Evolutionary conservation across 2,329 filamentous ascomycete genomes (phyloP).

Genomic region (Aureobasidium sp.): DNA sequence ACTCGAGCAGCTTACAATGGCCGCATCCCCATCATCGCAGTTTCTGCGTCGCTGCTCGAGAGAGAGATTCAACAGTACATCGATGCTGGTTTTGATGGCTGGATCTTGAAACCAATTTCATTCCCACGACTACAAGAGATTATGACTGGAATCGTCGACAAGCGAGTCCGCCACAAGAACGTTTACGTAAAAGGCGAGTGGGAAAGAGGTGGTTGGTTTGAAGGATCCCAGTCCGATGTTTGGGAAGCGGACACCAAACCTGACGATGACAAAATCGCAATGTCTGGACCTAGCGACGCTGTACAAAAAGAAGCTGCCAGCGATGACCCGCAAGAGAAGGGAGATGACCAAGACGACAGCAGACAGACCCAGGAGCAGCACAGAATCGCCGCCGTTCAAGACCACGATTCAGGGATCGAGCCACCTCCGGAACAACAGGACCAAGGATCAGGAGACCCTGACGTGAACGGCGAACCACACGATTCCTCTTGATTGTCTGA

Average conservation of each 20-base stretch:
- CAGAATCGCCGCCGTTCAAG: constrained; percentile 23
- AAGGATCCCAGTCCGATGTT: constrained; percentile 30
- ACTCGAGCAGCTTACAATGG: constrained; percentile 51
- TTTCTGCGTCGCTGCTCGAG: constrained; percentile 75
- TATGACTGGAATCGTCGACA: constrained; percentile 59
- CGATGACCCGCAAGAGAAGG: constrained; percentile 28
- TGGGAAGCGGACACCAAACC: constrained; percentile 32
- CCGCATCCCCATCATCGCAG: constrained; percentile 73
- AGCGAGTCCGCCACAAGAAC: constrained; percentile 49
- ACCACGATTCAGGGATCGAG: background rate
- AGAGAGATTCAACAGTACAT: constrained; percentile 60
- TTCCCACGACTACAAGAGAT: constrained; percentile 66
- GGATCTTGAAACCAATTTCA: constrained; percentile 83
- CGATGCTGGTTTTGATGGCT: constrained; percentile 75
- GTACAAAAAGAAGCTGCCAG: constrained; percentile 26
- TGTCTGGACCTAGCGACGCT: constrained; percentile 20
- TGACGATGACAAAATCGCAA: constrained; percentile 16
- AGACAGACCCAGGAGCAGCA: constrained; percentile 27
- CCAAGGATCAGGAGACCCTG: background rate
- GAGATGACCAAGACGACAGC: constrained; percentile 22
- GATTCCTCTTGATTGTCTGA: background rate
- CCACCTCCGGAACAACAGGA: constrained; percentile 3
- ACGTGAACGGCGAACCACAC: background rate
- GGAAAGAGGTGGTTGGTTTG: constrained; percentile 84
- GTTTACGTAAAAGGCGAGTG: constrained; percentile 65